phyloP scores from a whole-genome alignment of 768 basidiomycete species.

The Lyophyllum decastes region DNA sequence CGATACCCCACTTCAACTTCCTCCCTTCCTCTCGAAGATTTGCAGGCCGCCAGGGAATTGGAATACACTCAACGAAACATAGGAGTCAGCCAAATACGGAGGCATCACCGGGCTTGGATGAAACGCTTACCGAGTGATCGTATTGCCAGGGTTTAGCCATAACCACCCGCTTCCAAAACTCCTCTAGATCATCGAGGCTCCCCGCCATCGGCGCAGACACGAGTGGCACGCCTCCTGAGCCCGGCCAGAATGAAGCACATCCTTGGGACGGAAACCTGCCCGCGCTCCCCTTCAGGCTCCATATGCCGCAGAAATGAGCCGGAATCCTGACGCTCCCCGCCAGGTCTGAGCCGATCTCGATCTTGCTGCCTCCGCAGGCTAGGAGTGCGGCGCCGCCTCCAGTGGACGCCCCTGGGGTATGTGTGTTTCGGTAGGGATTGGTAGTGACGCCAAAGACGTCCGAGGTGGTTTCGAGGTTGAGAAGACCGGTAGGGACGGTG shows the following conservation, averaged over 20 bases:
- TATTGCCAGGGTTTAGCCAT: conserved; percentile 67
- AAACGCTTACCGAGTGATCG: conserved; percentile 50
- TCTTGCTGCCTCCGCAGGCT: conserved; percentile 62
- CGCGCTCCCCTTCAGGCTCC: conserved; percentile 60
- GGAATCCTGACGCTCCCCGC: conserved; percentile 76
- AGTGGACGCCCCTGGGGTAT: conserved; percentile 63
- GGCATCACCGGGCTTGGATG: neutral
- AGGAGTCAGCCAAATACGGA: neutral
- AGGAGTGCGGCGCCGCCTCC: conserved; percentile 72
- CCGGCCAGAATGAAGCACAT: conserved; percentile 44
- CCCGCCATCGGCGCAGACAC: conserved; percentile 62
- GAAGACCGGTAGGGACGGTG: conserved; percentile 55
- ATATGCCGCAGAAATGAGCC: conserved; percentile 73
- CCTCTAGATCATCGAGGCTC: conserved; percentile 61
- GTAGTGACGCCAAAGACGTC: conserved; percentile 62
- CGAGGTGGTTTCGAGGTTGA: conserved; percentile 58
- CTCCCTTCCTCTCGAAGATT: conserved; percentile 47
- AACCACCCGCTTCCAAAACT: conserved; percentile 66
- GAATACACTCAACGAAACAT: conserved; percentile 39
- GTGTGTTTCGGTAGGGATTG: conserved; percentile 60
- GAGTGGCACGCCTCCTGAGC: conserved; percentile 57
- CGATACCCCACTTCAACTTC: conserved; percentile 60
- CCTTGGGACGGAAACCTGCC: conserved; percentile 60
- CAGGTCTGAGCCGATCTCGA: conserved; percentile 74
- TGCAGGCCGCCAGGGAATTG: conserved; percentile 49